These are phyloP conservation scores for Pulveroboletus frians DNA, from an alignment of 768 basidiomycete species.

Conservation along the genomic window DNA sequence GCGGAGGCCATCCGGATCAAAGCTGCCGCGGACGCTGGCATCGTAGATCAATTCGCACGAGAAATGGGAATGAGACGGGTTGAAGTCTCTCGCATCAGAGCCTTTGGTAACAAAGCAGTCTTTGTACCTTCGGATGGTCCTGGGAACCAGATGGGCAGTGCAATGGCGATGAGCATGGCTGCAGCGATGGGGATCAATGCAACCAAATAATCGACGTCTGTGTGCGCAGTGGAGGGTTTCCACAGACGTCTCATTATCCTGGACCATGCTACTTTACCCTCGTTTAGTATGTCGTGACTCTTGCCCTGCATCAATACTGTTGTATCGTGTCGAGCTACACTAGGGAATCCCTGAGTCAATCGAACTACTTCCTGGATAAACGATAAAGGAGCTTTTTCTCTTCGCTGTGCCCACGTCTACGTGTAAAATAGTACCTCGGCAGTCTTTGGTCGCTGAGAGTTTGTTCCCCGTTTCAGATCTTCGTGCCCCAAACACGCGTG, in stretches of 20 bases:
- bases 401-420: too few relatives aligned
- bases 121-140: constrained; percentile 64
- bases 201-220: constrained; percentile 8
- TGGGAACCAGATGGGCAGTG: constrained; percentile 53
- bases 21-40: constrained; percentile 55
- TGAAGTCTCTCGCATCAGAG: constrained; percentile 57
- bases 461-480: too few relatives aligned
- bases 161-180: constrained; percentile 68
- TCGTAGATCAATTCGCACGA: constrained; percentile 61
- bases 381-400: too few relatives aligned
- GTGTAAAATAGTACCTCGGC: too few relatives aligned
- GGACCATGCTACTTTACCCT: too few relatives aligned
- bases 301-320: too few relatives aligned
- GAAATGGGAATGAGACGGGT: constrained; percentile 71
- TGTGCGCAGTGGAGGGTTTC: background rate
- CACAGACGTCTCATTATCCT: too few relatives aligned
- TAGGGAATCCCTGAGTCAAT: too few relatives aligned
- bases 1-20: constrained; percentile 63
- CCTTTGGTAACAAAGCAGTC: constrained; percentile 64
- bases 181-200: constrained; percentile 49
- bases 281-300: too few relatives aligned
- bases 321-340: too few relatives aligned
- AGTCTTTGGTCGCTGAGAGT: too few relatives aligned
- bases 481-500: constrained; percentile 3
- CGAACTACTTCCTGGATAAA: too few relatives aligned